Evolutionary conservation across 2,329 filamentous ascomycete species (phyloP).

Genomic region (Penicillium sp.): DNA sequence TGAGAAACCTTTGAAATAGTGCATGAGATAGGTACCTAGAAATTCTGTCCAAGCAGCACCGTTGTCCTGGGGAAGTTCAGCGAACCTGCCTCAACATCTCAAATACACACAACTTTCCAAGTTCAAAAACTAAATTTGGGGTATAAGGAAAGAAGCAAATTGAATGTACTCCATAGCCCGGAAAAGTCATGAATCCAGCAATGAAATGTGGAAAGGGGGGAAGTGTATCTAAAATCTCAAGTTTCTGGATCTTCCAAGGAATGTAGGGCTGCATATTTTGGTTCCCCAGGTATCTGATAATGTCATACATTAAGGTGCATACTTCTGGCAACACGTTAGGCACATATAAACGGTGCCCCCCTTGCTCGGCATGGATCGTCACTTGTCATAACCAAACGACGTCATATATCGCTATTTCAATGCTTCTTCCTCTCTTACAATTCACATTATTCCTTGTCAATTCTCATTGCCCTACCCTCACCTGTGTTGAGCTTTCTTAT

Average conservation of each 20-base stretch:
- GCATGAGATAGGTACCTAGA: background rate
- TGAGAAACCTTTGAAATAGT: background rate
- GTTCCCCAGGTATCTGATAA: background rate
- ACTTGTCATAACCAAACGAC: background rate
- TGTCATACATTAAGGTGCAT: background rate
- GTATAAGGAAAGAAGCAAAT: background rate
- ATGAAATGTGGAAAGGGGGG: background rate
- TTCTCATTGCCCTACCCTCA: background rate
- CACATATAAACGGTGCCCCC: background rate
- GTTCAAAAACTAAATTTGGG: background rate
- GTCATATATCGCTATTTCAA: background rate
- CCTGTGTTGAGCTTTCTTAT: background rate
- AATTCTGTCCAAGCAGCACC: background rate
- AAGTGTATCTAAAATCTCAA: background rate
- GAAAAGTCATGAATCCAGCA: background rate
- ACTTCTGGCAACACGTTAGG: background rate
- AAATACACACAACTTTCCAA: background rate
- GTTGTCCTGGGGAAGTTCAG: background rate
- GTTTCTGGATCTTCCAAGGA: background rate
- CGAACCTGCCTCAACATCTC: background rate
- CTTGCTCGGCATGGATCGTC: background rate
- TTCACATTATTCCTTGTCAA: background rate
- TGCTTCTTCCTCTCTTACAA: background rate
- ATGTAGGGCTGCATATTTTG: constrained; percentile 1
- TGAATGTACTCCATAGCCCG: background rate